Evolutionary conservation across 1,284 basidiomycete species (phyloP), one percentile per base, ranked within the genome.

Genomic region (Amylostereum chailletii): DNA sequence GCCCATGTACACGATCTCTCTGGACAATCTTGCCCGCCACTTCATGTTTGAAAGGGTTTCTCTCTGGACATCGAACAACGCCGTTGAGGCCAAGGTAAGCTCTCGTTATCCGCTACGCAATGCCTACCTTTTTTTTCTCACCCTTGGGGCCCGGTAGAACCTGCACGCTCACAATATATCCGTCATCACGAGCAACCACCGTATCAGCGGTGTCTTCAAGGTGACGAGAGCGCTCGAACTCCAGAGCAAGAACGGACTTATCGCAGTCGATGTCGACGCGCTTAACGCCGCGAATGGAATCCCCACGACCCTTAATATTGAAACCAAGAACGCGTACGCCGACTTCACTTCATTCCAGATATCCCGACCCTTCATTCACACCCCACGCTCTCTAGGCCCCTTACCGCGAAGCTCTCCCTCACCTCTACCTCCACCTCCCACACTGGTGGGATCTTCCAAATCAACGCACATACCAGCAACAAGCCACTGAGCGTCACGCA

Each of bases 151-250:
- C 19, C 19, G 19, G 19, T 19, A 19, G 19, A 19, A 19, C 19
- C 19, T 19, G 1, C 19, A 19, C 10, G 65, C 64, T 0, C 57
- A 62, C 2, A 50, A 56, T 5, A 66, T 63, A 7, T 46, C 34
- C 4, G 52, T 77, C 40, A 50, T 53, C 10, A 64, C 68, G 1
- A 39, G 60, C 1, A 70, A 74, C 38, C 65, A 64, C 27, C 52
- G 56, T 8, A 70, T 79, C 51, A 52, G 60, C 4, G 79, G 77
- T 26, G 60, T 60, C n/a, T 75, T 71, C 61, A 65, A 65, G 31
- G 56, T 61, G 8, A 58, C 63, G 5, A 62, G 61, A 1, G 56
- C 55, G 5, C 64, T 79, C 11, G 55, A 55, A 2, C 53, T 80
- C 26, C 30, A 46, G 19, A 72, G 71, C 1, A 51, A 60, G 31